phyloP scores from a whole-genome alignment of 352 stramenopile genomes.

The Phytophthora rubi region DNA sequence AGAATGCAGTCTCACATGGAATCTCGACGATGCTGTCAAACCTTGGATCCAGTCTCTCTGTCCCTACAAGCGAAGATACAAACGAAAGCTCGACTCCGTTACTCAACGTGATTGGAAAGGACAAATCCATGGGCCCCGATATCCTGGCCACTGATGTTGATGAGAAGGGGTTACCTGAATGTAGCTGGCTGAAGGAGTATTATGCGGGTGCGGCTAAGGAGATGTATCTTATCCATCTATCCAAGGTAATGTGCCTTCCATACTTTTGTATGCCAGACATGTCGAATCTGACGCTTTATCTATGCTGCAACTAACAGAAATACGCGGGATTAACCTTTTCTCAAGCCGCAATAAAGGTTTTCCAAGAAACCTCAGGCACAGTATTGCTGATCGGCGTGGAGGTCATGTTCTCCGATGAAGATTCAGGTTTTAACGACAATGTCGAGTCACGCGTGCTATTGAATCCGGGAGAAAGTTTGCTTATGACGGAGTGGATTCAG shows the following conservation, averaged over 20 bases:
- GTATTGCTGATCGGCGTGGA: slow-evolving; percentile 85
- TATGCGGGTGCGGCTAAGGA: slow-evolving; percentile 82
- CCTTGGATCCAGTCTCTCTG: slow-evolving; percentile 76
- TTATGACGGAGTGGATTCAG: slow-evolving; percentile 81
- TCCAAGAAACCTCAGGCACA: slow-evolving; percentile 66
- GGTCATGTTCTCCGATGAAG: slow-evolving; percentile 63
- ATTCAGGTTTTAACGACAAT: slow-evolving; percentile 26
- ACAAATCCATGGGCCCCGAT: slow-evolving; percentile 35
- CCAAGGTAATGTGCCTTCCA: slow-evolving; percentile 45
- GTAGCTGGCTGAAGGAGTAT: slow-evolving; percentile 76
- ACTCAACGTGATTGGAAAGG: slow-evolving; percentile 34
- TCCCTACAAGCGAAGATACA: slow-evolving; percentile 43
- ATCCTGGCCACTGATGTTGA: slow-evolving; percentile 26
- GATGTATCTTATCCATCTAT: slow-evolving; percentile 86
- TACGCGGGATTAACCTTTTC: slow-evolving; percentile 79
- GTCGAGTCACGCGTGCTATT: slow-evolving; percentile 74
- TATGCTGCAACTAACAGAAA: slow-evolving; percentile 35
- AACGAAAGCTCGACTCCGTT: slow-evolving; percentile 14
- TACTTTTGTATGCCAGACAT: no score
- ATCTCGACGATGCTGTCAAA: slow-evolving; percentile 89
- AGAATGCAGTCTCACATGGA: slow-evolving; percentile 75
- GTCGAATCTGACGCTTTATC: no score
- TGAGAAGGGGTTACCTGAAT: slow-evolving; percentile 22
- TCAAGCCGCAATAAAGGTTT: slow-evolving; percentile 61
- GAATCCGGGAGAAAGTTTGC: slow-evolving; percentile 75